Percentiles rank a stretch among this genome's conserved stretches.
These are phyloP conservation scores for Trypanosoma mega DNA, from an alignment of 208 protist species.

Conservation along the genomic window DNA sequence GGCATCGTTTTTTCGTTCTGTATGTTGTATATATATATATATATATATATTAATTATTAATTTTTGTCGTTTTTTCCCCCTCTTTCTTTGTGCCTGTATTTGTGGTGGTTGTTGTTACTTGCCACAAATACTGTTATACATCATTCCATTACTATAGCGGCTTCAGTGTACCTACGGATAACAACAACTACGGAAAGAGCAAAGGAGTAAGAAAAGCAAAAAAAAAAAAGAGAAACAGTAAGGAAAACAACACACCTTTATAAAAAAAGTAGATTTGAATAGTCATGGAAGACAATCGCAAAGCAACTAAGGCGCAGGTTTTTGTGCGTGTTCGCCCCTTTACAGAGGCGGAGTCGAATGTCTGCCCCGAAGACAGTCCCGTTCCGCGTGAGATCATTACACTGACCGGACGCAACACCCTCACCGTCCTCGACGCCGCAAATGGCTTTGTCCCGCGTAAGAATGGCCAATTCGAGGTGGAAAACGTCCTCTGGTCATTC, in stretches of 20 bases:
- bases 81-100: too few species aligned
- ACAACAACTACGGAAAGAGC: too few species aligned
- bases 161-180: too few species aligned
- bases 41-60: too few species aligned
- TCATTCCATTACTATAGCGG: too few species aligned
- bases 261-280: constrained; percentile 19
- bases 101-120: too few species aligned
- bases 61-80: too few species aligned
- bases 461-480: constrained; percentile 58
- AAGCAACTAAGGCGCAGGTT: constrained; percentile 31
- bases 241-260: constrained; percentile 4
- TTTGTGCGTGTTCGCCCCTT: constrained; percentile 83
- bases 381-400: constrained; percentile 63
- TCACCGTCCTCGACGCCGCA: constrained; percentile 68
- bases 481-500: constrained; percentile 76
- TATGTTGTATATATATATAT: too few species aligned
- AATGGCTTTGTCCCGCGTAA: constrained; percentile 62
- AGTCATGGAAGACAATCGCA: constrained; percentile 18
- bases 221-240: not conserved
- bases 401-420: constrained; percentile 50
- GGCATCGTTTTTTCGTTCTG: too few species aligned
- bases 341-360: constrained; percentile 52
- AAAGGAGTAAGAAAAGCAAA: constrained; percentile 5
- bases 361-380: constrained; percentile 68
- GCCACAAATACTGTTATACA: too few species aligned